phyloP scores from a whole-genome alignment of 441 rosid genomes.

The Jatropha multifida region DNA sequence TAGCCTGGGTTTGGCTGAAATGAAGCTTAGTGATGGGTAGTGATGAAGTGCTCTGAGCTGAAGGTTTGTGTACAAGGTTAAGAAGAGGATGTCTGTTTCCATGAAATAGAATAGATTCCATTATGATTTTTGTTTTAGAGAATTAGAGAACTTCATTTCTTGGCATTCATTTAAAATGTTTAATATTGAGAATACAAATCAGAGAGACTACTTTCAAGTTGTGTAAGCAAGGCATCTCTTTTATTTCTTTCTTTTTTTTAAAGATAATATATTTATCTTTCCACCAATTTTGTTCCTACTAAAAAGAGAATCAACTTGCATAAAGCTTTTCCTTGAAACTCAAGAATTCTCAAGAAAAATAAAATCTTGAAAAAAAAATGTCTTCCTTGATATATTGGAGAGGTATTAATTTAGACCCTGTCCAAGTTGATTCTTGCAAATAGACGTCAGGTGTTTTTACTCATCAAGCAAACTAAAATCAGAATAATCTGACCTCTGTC shows the following conservation, averaged over 20 bases:
- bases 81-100: slow-evolving; percentile 19
- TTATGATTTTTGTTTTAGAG: slow-evolving; percentile 8
- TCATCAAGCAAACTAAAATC: slow-evolving; percentile 21
- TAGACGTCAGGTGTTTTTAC: slow-evolving; percentile 6
- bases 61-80: not conserved
- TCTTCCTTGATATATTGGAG: slow-evolving; percentile 9
- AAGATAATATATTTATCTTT: not conserved
- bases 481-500: not conserved
- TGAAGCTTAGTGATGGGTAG: slow-evolving; percentile 3
- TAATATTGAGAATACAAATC: not conserved
- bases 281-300: not conserved
- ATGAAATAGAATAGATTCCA: slow-evolving; percentile 28
- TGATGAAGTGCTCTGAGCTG: not conserved
- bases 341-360: not conserved
- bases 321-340: slow-evolving; percentile 19
- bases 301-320: not conserved
- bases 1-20: slow-evolving; percentile 9
- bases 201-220: not conserved
- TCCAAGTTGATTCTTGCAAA: slow-evolving; percentile 6
- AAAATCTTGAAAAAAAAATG: not conserved
- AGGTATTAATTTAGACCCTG: slow-evolving; percentile 10
- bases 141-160: no score
- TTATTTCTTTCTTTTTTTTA: slow-evolving; percentile 23
- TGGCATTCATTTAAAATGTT: not conserved
- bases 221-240: slow-evolving; percentile 47